Evolutionary conservation across 371 early-diverging fungal genomes (phyloP), one percentile per base, ranked within the genome.

Genomic region (Mitosporidium daphniae): DNA sequence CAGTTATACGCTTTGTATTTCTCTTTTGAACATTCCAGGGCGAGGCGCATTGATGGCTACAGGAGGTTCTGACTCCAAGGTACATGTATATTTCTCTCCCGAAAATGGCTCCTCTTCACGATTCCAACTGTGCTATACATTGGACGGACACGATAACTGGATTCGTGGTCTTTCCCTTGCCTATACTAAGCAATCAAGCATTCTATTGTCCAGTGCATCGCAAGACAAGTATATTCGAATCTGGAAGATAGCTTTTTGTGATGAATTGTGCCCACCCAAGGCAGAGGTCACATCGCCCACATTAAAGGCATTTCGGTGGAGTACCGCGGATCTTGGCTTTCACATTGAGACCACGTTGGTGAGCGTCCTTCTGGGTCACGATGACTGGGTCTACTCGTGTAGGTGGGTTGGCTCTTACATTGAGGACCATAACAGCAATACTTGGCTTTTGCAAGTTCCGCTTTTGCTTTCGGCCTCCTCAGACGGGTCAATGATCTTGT

Each of bases 71-170:
- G 70, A 73, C 36, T 48, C 44, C 32, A 35, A 47, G 18, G 40
- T 73, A 24, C 44, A 48, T n/a, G 37, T 69, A n/a, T 72, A 54
- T 30, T 8, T 23, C 6, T 23, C 15, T 3, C 13, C 13, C 15
- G 13, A 13, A 23, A 23, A 23, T 11, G 15, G 15, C 2, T 13
- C 15, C 13, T 14, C 35, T 48, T 10, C 38, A 38, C 26, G 18
- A 29, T 22, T 5, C 17, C 38, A 38, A 23, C 10, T 30, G 11
- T 33, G 20, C 19, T 17, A 10, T 31, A 38, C 52, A 4, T 45
- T 84, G 8, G 53, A 57, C 20, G 86, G 82, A 1, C 86, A 84
- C 36, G 64, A 68, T 10, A 71, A 74, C 33, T 84, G 86, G 86
- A 59, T 78, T 12, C 59, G 73, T 2, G 53, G 66, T 4, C 35